A percentile compares a stretch with the other conserved stretches of the same genome.
phyloP scores from a whole-genome alignment of 2,329 filamentous ascomycete species.

The Penicillium sp. region DNA sequence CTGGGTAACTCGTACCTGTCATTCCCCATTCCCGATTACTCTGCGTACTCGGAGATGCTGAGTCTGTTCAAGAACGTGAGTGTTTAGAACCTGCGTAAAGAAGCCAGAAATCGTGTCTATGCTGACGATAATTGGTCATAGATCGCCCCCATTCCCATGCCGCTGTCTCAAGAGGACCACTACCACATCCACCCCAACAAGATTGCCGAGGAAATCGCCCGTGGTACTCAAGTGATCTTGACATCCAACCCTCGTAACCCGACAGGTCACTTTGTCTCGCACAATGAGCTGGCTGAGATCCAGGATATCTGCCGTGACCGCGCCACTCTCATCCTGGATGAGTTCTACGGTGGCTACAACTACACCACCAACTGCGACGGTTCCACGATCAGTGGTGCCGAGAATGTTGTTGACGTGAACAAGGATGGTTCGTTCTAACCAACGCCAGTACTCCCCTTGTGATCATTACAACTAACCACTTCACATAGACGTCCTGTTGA shows the following conservation, averaged over 20 bases:
- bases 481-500: constrained; percentile 74
- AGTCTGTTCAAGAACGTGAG: constrained; percentile 80
- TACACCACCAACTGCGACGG: constrained; percentile 93
- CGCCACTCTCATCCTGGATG: constrained; percentile 90
- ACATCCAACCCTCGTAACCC: constrained; percentile 96
- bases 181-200: constrained; percentile 94
- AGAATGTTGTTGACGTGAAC: constrained; percentile 87
- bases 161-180: constrained; percentile 77
- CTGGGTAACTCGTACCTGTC: constrained; percentile 88
- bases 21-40: constrained; percentile 95
- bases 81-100: not conserved
- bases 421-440: constrained; percentile 56
- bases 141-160: constrained; percentile 85
- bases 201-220: constrained; percentile 85
- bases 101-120: not conserved
- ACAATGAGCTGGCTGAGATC: constrained; percentile 83
- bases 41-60: constrained; percentile 97
- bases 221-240: constrained; percentile 82
- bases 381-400: constrained; percentile 80
- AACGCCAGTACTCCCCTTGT: no score
- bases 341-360: constrained; percentile 97
- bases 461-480: not conserved
- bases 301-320: constrained; percentile 90
- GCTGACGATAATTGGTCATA: constrained; percentile 32
- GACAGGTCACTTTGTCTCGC: constrained; percentile 81